Evolutionary conservation across 495 filamentous ascomycete species (phyloP), one percentile per base, ranked within the genome.

Genomic region (Penicillium cosmopolitanum): DNA sequence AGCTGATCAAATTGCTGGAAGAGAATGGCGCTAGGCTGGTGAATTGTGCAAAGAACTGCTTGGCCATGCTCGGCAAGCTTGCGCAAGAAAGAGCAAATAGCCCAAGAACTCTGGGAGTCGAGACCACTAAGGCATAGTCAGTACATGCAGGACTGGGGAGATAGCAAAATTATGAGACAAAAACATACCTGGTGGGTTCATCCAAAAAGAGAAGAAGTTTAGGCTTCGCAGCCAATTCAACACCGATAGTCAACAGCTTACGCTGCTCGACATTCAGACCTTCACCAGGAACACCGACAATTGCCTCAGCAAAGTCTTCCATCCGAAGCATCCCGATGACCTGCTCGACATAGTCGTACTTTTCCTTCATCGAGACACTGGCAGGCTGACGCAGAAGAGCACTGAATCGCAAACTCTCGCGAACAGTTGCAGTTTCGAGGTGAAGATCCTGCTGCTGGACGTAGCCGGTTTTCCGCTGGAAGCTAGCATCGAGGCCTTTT

Each of bases 391-490:
- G 88, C 8, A 97, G 84, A n/a, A 92, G 75, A 36, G 93, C 93
- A 59, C 85, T 89, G 75, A 97, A 97, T 51, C 80, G 80, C n/a
- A 97, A 80, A 25, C 92, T 90, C 63, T 82, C 93, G 38, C 93
- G 85, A 35, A 96, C 92, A 8, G 93, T 97, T 0, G 86, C 84
- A 0, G 91, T 94, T 18, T 87, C 77, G 7, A 94, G 79, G 72
- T 96, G 93, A 1, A 97, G 81, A 84, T 97, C 93, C 71, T 96
- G 92, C 67, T 97, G 93, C 67, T 97, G 91, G 13, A 92, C 93
- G 64, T 96, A 97, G n/a, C 93, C 93, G 4, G 91, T 96, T 74
- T 93, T 93, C 36, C 93, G 86, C 68, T 94, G 91, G 80, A 96
- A 96, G 0, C 88, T 90, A 13, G 80, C 75, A 65, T 95, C 89